Base-by-base conservation (phyloP, 768 basidiomycete species). In the Paxillus ammoniavirescens region DNA sequence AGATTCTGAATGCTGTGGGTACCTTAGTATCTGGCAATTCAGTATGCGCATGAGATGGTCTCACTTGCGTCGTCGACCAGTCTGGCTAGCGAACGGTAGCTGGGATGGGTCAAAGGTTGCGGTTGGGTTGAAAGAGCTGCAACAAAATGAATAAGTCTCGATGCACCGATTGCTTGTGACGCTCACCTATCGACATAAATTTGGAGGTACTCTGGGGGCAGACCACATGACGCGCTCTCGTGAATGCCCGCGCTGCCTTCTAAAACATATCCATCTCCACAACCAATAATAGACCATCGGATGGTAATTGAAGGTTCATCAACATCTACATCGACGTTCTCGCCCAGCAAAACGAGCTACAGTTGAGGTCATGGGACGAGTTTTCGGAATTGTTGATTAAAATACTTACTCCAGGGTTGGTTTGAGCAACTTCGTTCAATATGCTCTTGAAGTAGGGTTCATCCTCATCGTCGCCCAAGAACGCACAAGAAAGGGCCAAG, bases 241-340 rank as follows among this genome's bases (percentile, higher is more conserved):
- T 82, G 80, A 8, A 73, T 56, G 15, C 79, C 79, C 50, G 69
- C 65, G 13, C 81, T 80, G 5, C 74, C 76, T 17, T 73, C 65
- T 14, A 82, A 75, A 26, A 80, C 67, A 52, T 70, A 74, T 1
- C 57, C 72, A 13, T 67, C 57, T 15, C 82, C 82, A 61, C 82
- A 84, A 2, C 75, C 80, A 17, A 79, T 56, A 33, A 84, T 73
- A 31, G 79, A 77, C 82, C 82, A 84, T 7, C 80, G 77, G 40
- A 84, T 73, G 8, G 77, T 77, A 28, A 84, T 60, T 0, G 81
- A 74, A 2, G 82, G 82, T 58, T 84, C 82, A 53, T 82, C 82
- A 9, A 83, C 66, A 58, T 84, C 82, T 10, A 83, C 74, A 56
- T 83, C 82, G 5, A 83, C 78, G 49, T 75, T 77, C 56, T 83